A percentile compares a stretch with the other conserved stretches of the same genome.
These are phyloP conservation scores for Beauveria bassiana DNA, from an alignment of 2,329 filamentous ascomycete species.

Conservation along the genomic window DNA sequence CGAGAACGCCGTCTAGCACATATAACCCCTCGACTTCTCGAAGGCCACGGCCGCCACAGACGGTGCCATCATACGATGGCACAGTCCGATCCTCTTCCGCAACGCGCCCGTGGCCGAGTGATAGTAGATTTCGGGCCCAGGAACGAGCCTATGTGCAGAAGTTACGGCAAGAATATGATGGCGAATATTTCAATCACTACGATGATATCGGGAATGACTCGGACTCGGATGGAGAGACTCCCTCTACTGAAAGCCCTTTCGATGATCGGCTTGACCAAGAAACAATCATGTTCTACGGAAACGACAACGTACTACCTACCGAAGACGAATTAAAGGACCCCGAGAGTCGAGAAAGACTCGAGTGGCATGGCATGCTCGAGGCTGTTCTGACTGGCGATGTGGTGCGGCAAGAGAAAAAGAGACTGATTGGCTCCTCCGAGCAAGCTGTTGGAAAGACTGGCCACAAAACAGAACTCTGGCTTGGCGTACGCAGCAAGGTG, in stretches of 20 bases:
- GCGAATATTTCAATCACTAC: conserved; percentile 67
- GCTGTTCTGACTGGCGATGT: conserved; percentile 95
- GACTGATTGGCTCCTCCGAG: conserved; percentile 71
- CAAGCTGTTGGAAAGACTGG: conserved; percentile 52
- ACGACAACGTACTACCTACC: conserved; percentile 81
- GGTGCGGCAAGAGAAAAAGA: conserved; percentile 95
- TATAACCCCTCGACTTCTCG: conserved; percentile 64
- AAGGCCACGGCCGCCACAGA: conserved; percentile 33
- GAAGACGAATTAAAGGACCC: conserved; percentile 85
- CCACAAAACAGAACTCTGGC: conserved; percentile 75
- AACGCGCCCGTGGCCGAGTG: conserved; percentile 39
- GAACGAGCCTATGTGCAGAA: conserved; percentile 94
- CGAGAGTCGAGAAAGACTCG: conserved; percentile 78
- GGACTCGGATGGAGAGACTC: conserved; percentile 85
- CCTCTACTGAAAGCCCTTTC: conserved; percentile 72
- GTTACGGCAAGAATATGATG: conserved; percentile 62
- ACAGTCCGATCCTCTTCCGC: conserved; percentile 44
- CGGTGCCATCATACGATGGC: conserved; percentile 35
- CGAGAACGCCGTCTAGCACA: conserved; percentile 69
- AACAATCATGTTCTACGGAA: conserved; percentile 85
- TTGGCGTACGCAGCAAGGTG: conserved; percentile 74
- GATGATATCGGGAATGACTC: conserved; percentile 61
- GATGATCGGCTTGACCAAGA: conserved; percentile 89
- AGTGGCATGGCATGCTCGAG: conserved; percentile 97
- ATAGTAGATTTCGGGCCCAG: conserved; percentile 47